These are phyloP conservation scores for Umbelopsis isabellina DNA, from an alignment of 192 early-diverging fungal species.

Conservation along the genomic window DNA sequence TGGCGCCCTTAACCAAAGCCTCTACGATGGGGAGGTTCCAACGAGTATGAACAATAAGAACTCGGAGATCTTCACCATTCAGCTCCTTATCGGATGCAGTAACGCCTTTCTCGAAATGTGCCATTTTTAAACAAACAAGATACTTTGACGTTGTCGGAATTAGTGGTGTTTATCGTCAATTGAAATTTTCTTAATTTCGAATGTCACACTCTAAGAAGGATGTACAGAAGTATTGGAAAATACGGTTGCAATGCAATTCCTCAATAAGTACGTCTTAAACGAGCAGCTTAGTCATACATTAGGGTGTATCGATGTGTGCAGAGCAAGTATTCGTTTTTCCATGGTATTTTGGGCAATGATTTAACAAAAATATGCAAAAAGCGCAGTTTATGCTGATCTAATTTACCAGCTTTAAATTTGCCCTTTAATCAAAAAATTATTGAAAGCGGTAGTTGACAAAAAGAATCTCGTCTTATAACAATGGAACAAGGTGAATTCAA, in stretches of 20 bases:
- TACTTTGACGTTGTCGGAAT: background rate
- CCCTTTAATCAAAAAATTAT: background rate
- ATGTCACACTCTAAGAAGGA: no score
- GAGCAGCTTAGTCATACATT: no score
- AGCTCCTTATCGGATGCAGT: constrained; percentile 53
- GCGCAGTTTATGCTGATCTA: background rate
- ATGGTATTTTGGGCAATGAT: no score
- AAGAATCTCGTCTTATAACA: constrained; percentile 8
- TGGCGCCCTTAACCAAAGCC: constrained; percentile 75
- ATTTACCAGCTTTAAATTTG: background rate
- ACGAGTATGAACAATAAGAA: constrained; percentile 89
- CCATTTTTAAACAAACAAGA: constrained; percentile 8
- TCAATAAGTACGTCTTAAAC: no score
- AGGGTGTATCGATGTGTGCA: no score
- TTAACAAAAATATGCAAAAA: no score
- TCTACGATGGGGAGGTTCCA: constrained; percentile 93
- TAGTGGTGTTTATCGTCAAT: no score
- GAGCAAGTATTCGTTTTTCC: no score
- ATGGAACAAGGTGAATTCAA: constrained; percentile 47
- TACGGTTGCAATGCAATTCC: no score
- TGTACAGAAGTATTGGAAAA: no score
- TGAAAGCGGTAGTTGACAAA: background rate
- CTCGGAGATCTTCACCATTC: constrained; percentile 67
- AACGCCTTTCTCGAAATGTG: constrained; percentile 73
- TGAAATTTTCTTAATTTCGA: no score